Evolutionary conservation across 1,284 basidiomycete species (phyloP).

Genomic region (Pisolithus thermaeus): DNA sequence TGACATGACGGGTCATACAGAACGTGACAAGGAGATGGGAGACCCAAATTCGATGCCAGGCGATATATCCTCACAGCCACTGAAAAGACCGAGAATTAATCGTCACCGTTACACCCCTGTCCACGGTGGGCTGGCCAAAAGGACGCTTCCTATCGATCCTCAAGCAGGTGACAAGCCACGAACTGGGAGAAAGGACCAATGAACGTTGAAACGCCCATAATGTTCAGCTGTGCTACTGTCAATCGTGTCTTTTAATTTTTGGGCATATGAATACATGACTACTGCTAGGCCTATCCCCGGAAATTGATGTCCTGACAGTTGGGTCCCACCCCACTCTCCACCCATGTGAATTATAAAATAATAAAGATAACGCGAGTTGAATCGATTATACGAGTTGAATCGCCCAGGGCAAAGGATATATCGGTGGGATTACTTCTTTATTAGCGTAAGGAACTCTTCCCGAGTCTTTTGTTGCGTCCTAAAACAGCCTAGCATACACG

Average conservation of each 20-base stretch:
- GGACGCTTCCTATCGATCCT: slow-evolving; percentile 55
- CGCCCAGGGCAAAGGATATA: slow-evolving; percentile 12
- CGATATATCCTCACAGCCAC: slow-evolving; percentile 22
- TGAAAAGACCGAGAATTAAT: slow-evolving; percentile 44
- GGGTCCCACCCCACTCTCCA: slow-evolving; percentile 5
- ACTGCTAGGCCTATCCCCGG: not conserved
- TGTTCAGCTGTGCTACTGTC: slow-evolving; percentile 2
- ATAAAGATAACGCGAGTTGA: slow-evolving; percentile 29
- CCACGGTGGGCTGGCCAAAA: slow-evolving; percentile 45
- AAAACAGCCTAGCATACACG: slow-evolving; percentile 99
- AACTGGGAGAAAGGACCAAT: slow-evolving; percentile 43
- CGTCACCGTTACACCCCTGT: slow-evolving; percentile 37
- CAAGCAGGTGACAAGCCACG: slow-evolving; percentile 50
- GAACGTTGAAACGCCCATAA: slow-evolving; percentile 5
- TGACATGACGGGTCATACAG: slow-evolving; percentile 12
- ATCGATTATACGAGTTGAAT: slow-evolving; percentile 34
- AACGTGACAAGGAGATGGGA: slow-evolving; percentile 32
- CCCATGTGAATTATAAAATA: slow-evolving; percentile 18
- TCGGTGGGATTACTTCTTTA: slow-evolving; percentile 44
- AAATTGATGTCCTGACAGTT: slow-evolving; percentile 8
- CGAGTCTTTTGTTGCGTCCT: slow-evolving; percentile 95
- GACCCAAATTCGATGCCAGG: slow-evolving; percentile 16
- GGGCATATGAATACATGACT: too few relatives aligned
- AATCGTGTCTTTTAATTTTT: slow-evolving; percentile 9
- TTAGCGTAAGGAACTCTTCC: slow-evolving; percentile 87